Conservation (phyloP, 1,139 yeast species). For the Sugiyamaella xylanicola region DNA sequence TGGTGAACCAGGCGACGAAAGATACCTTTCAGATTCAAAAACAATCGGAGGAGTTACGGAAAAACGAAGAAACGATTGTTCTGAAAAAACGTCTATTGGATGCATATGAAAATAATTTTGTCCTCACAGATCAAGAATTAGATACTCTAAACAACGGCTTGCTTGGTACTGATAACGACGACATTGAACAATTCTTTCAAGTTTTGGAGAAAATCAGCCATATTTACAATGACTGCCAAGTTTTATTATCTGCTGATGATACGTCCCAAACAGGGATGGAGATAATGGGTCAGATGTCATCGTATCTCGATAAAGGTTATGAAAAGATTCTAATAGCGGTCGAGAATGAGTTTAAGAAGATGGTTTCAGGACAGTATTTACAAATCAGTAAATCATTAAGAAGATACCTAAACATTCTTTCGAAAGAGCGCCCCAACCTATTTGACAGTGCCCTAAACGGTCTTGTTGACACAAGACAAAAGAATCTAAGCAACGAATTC, state of each 20-base stretch:
- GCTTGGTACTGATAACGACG: conserved; percentile 34
- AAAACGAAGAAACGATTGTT: conserved; percentile 48
- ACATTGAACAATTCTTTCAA: conserved; percentile 62
- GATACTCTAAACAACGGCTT: conserved; percentile 41
- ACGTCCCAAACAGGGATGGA: conserved; percentile 64
- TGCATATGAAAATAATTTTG: conserved; percentile 65
- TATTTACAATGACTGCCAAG: conserved; percentile 68
- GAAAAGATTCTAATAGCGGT: conserved; percentile 51
- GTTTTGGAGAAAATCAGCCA: conserved; percentile 62
- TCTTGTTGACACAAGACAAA: conserved; percentile 40
- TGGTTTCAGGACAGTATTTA: conserved; percentile 33
- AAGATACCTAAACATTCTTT: conserved; percentile 39
- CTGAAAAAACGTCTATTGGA: conserved; percentile 59
- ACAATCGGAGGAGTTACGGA: conserved; percentile 48
- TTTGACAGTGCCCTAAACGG: conserved; percentile 41
- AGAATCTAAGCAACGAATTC: conserved; percentile 45
- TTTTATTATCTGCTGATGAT: conserved; percentile 66
- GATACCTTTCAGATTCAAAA: conserved; percentile 40
- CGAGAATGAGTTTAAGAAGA: conserved; percentile 41
- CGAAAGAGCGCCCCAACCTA: conserved; percentile 43
- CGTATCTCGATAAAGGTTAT: conserved; percentile 54
- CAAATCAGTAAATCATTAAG: conserved; percentile 34
- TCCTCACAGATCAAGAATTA: conserved; percentile 68
- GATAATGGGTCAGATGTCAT: conserved; percentile 63
- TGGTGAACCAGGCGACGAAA: conserved; percentile 34